phyloP scores from a whole-genome alignment of 495 filamentous ascomycete genomes.

The Neurospora hispaniola region DNA sequence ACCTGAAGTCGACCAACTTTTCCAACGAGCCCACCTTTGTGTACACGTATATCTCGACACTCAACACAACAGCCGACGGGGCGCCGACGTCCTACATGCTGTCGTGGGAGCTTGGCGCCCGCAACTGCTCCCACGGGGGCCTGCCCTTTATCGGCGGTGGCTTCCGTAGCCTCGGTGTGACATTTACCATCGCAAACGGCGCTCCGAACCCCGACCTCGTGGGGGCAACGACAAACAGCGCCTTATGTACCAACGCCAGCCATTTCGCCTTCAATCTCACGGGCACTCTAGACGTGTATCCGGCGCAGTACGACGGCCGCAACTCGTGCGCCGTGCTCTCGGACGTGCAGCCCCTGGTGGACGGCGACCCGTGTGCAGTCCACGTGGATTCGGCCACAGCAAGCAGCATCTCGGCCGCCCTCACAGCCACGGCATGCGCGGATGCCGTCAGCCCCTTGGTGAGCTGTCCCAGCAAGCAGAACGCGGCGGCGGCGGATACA shows the following conservation, averaged over 20 bases:
- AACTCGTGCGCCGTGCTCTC: slow-evolving; percentile 12
- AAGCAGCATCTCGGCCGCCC: slow-evolving; percentile 13
- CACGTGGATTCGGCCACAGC: neutral
- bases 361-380: slow-evolving; percentile 7
- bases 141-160: neutral
- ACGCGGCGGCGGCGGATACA: neutral
- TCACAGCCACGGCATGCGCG: slow-evolving; percentile 13
- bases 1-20: slow-evolving; percentile 8
- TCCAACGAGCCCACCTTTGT: slow-evolving; percentile 17
- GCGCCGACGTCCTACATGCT: slow-evolving; percentile 1
- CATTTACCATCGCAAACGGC: slow-evolving; percentile 15
- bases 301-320: slow-evolving; percentile 12
- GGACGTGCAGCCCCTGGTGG: neutral
- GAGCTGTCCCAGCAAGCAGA: slow-evolving; percentile 5
- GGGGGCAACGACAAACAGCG: slow-evolving; percentile 14
- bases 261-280: slow-evolving; percentile 19
- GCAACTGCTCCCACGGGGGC: slow-evolving; percentile 8
- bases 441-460: slow-evolving; percentile 3
- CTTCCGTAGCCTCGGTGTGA: neutral
- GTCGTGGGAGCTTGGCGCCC: slow-evolving; percentile 14
- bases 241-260: neutral
- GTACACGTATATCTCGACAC: slow-evolving; percentile 1
- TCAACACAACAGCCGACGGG: slow-evolving; percentile 5
- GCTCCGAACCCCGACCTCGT: slow-evolving; percentile 16
- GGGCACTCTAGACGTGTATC: slow-evolving; percentile 8